phyloP scores from a whole-genome alignment of 352 stramenopile genomes.

The Globisporangium irregulare region DNA sequence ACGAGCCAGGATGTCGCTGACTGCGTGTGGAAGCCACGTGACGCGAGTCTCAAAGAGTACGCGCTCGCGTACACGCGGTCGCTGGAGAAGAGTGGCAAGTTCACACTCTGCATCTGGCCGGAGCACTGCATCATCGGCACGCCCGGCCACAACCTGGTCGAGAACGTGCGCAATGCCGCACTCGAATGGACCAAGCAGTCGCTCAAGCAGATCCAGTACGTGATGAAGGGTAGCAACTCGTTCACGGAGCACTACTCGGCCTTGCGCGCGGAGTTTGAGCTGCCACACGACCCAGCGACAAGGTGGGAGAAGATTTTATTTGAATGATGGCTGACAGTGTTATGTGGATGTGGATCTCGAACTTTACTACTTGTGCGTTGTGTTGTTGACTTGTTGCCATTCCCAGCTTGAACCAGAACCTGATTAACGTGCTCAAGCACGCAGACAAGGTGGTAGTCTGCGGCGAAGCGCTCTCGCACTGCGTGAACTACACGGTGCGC shows the following conservation, averaged over 20 bases:
- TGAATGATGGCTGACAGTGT: not conserved
- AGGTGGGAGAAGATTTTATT: constrained; percentile 25
- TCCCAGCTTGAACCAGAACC: constrained; percentile 70
- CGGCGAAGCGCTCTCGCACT: constrained; percentile 95
- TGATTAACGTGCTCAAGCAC: constrained; percentile 87
- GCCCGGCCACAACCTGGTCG: constrained; percentile 86
- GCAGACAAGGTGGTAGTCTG: constrained; percentile 88
- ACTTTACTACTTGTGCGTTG: not conserved
- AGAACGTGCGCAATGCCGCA: constrained; percentile 77
- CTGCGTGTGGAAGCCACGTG: constrained; percentile 54
- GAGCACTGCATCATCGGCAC: constrained; percentile 96
- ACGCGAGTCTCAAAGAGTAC: constrained; percentile 77
- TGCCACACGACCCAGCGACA: constrained; percentile 65
- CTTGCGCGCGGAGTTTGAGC: constrained; percentile 91
- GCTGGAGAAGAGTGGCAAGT: constrained; percentile 87
- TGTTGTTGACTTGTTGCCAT: constrained; percentile 12
- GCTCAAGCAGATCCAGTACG: constrained; percentile 74
- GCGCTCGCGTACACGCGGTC: constrained; percentile 88
- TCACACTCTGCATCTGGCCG: constrained; percentile 95
- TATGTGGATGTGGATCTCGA: not conserved
- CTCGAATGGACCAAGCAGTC: constrained; percentile 80
- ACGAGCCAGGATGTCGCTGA: constrained; percentile 68
- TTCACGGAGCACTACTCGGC: constrained; percentile 97
- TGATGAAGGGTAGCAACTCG: constrained; percentile 93
- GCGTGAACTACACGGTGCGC: constrained; percentile 95